Base-by-base conservation (phyloP, 805 yeast genomes). In the Saccharomycopsis javanensis region DNA sequence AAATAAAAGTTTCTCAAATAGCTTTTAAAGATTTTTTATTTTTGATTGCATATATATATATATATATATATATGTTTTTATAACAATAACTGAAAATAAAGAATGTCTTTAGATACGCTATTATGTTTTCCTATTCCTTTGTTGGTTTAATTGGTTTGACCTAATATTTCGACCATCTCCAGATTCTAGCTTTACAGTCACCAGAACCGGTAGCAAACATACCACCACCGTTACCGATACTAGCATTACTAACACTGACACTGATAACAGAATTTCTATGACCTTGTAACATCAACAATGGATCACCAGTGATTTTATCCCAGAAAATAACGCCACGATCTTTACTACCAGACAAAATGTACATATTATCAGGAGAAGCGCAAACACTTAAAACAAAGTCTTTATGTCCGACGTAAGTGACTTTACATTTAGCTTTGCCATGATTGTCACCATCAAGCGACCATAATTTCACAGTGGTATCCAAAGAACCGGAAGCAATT, bases 191-290 rank as follows among this genome's bases (percentile, higher is more conserved):
- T 69, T 90, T 88, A 72, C 96, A 91, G 73, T 92, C 98, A 70
- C 98, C 99, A 72, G 88, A 80, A 58, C 98, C 98, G 10, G 98
- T 91, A 56, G 98, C 98, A 76, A 92, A 94, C 65, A 88, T 83
- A 53, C 95, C 92, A 62, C 81, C 84, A 53, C 85, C 86, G 60
- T 79, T 77, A n/a, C 48, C 48, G 57, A 77, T 75, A 61, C 88
- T 85, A 61, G 82, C 83, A 64, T 90, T 88, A 25, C 94, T 83
- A 25, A 94, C 96, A 53, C 96, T 89, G 45, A 92, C 98, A 57
- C 94, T 84, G 64, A 94, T 92, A 52, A 94, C 98, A 5, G 96
- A 87, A 75, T 94, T 94, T 69, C 94, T 83, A 72, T 92, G 98
- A 31, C 98, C 98, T 74, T 90, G 97, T 65, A 94, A 78, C 96